A percentile compares a stretch with the other conserved stretches of the same genome.
Conservation (phyloP, 768 basidiomycete species). For the Gloeostereum incarnatum region DNA sequence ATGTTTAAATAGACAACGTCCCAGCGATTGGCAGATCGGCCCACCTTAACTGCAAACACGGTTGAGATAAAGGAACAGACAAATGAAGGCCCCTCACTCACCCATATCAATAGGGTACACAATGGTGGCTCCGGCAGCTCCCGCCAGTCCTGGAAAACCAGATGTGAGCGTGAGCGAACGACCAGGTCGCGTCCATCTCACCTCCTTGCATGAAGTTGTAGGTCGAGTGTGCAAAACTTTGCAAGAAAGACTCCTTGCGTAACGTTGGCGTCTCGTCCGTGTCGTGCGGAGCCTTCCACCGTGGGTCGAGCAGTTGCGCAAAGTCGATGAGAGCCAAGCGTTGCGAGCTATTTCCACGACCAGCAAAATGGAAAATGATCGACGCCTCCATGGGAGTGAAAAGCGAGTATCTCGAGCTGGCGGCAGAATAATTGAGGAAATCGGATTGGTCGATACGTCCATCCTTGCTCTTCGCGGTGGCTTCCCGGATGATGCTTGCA, state of each 20-base stretch:
- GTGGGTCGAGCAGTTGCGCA: slow-evolving; percentile 84
- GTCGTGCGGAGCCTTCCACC: slow-evolving; percentile 70
- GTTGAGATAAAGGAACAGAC: slow-evolving; percentile 7
- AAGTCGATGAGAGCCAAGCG: slow-evolving; percentile 86
- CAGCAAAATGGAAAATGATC: slow-evolving; percentile 97
- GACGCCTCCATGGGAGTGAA: slow-evolving; percentile 99
- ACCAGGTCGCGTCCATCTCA: slow-evolving; percentile 14
- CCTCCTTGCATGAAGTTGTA: slow-evolving; percentile 90
- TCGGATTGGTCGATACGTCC: slow-evolving; percentile 95
- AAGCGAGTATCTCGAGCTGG: slow-evolving; percentile 84
- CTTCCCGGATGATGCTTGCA: slow-evolving; percentile 77
- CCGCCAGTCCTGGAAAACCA: slow-evolving; percentile 62
- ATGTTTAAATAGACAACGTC: slow-evolving; percentile 15
- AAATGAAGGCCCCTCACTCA: slow-evolving; percentile 25
- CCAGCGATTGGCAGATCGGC: no score
- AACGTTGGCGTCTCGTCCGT: slow-evolving; percentile 25
- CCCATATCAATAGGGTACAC: slow-evolving; percentile 96
- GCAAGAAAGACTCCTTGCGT: slow-evolving; percentile 33
- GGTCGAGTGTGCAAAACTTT: slow-evolving; percentile 53
- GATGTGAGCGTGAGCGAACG: slow-evolving; percentile 9
- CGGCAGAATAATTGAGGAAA: slow-evolving; percentile 83
- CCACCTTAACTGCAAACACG: slow-evolving; percentile 59
- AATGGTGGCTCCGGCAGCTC: slow-evolving; percentile 92
- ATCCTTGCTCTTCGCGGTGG: slow-evolving; percentile 84
- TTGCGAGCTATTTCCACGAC: slow-evolving; percentile 60